phyloP scores from a whole-genome alignment of 2,329 filamentous ascomycete species.

The Ascochyta koolunga region DNA sequence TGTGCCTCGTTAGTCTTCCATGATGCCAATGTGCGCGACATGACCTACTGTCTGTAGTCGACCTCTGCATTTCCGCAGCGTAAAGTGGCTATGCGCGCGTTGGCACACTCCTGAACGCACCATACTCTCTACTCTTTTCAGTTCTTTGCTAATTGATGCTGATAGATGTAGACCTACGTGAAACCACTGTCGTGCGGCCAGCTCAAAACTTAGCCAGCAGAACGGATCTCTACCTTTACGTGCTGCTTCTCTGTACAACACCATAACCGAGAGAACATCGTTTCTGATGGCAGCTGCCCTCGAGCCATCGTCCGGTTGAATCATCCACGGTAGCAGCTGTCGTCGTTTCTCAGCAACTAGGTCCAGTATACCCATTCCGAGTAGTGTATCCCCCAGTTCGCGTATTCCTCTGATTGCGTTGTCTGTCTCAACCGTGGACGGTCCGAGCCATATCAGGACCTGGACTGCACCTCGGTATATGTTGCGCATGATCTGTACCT shows the following conservation, averaged over 20 bases:
- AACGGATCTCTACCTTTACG: constrained; percentile 11
- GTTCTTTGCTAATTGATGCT: neutral
- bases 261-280: neutral
- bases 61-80: constrained; percentile 12
- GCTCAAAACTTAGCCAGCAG: constrained; percentile 15
- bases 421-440: constrained; percentile 2
- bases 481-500: constrained; percentile 17
- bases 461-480: constrained; percentile 10
- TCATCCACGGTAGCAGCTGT: constrained; percentile 4
- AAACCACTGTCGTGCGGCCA: constrained; percentile 16
- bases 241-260: neutral
- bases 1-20: neutral
- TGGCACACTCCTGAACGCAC: constrained; percentile 20
- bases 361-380: constrained; percentile 3
- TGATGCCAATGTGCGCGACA: neutral
- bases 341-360: neutral
- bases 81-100: constrained; percentile 13
- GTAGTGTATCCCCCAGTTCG: constrained; percentile 1
- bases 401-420: constrained; percentile 8
- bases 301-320: neutral
- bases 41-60: constrained; percentile 5
- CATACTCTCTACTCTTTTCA: constrained; percentile 8
- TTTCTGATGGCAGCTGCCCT: constrained; percentile 1
- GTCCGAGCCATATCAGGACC: constrained; percentile 17
- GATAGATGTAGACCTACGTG: neutral